phyloP scores from a whole-genome alignment of 2,329 filamentous ascomycete species.

The Fusarium succisae region DNA sequence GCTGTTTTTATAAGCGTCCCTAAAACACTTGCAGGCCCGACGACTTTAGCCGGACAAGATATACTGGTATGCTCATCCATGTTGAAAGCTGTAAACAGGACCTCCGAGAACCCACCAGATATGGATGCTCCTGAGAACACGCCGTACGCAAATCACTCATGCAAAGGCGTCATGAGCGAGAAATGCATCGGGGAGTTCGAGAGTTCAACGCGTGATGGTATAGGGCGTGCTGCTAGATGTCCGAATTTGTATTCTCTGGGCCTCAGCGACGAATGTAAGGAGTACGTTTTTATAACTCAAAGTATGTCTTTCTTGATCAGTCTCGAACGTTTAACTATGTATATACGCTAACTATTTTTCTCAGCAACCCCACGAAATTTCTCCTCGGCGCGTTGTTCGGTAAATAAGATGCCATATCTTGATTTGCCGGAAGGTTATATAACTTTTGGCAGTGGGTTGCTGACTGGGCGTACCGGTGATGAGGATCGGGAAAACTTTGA shows the following conservation, averaged over 20 bases:
- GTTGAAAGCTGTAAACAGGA: not conserved
- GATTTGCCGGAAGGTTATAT: not conserved
- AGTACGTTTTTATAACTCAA: fast-evolving
- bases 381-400: not conserved
- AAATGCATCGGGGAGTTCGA: not conserved
- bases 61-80: not conserved
- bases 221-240: too few species aligned
- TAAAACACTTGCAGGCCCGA: not conserved
- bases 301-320: not conserved
- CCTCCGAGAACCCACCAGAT: not conserved
- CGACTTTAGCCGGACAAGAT: fast-evolving
- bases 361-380: fast-evolving
- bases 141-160: not conserved
- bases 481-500: not conserved
- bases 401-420: not conserved
- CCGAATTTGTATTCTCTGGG: not conserved
- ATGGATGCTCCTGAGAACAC: not conserved
- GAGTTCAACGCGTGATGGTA: not conserved
- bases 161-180: not conserved
- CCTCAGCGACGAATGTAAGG: not conserved
- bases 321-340: not conserved
- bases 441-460: not conserved
- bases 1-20: not conserved
- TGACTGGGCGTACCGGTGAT: not conserved
- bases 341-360: not conserved